These are phyloP conservation scores for Starmera amethionina DNA, from an alignment of 805 yeast species.

Conservation along the genomic window DNA sequence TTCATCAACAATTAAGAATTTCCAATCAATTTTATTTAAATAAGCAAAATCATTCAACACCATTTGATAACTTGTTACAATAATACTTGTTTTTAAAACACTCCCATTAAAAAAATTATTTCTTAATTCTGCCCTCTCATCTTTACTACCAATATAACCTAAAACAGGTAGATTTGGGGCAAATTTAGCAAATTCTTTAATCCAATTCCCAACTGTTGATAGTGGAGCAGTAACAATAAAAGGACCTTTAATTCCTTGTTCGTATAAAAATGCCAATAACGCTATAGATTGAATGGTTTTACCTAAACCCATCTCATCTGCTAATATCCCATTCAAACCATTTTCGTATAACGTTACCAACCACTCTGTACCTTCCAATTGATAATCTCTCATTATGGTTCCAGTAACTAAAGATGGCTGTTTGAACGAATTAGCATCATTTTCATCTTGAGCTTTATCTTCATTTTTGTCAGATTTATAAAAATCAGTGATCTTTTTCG, in stretches of 20 bases:
- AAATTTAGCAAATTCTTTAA: conserved; percentile 56
- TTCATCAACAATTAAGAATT: conserved; percentile 84
- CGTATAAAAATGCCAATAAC: conserved; percentile 62
- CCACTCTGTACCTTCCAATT: conserved; percentile 89
- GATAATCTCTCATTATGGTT: conserved; percentile 70
- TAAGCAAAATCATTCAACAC: conserved; percentile 56
- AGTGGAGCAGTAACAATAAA: conserved; percentile 73
- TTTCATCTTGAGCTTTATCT: conserved; percentile 12
- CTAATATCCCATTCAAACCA: conserved; percentile 89
- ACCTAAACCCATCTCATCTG: conserved; percentile 98
- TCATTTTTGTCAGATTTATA: conserved; percentile 11
- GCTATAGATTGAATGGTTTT: conserved; percentile 87
- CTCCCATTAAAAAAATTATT: conserved; percentile 9
- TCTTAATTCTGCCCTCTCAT: conserved; percentile 39
- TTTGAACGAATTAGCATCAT: conserved; percentile 15
- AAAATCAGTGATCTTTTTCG: too few relatives aligned
- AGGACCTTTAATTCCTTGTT: conserved; percentile 71
- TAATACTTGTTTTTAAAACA: conserved; percentile 22
- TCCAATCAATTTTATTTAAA: conserved; percentile 55
- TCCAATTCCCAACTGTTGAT: conserved; percentile 85
- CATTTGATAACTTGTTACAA: conserved; percentile 78
- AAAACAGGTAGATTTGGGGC: conserved; percentile 61
- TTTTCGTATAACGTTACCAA: conserved; percentile 79
- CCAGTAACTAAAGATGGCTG: conserved; percentile 50
- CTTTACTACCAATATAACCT: conserved; percentile 56